Base-by-base conservation (phyloP, 1,284 basidiomycete genomes). In the Schizophyllum commune region DNA sequence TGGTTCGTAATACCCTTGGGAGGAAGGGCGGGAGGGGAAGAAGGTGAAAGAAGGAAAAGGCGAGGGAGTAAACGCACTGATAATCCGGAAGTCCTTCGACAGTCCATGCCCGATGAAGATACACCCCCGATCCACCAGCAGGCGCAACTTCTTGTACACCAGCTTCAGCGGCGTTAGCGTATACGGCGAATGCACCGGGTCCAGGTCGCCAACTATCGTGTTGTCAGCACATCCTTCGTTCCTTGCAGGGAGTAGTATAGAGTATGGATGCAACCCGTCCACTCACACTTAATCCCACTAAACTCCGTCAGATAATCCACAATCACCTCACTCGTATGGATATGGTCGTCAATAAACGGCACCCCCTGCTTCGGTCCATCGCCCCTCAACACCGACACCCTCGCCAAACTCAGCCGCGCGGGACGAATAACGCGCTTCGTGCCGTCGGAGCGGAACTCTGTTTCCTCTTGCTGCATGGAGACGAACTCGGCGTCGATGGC, bases 1-100 rank as follows among this genome's bases (percentile, higher is more conserved):
- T n/a, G n/a, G n/a, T n/a, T n/a, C n/a, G n/a, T n/a, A n/a, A n/a
- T n/a, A n/a, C n/a, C n/a, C n/a, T n/a, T n/a, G n/a, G n/a, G n/a
- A n/a, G n/a, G n/a, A n/a, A n/a, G n/a, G n/a, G n/a, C n/a, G n/a
- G n/a, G n/a, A n/a, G n/a, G n/a, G n/a, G n/a, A n/a, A n/a, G n/a
- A n/a, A n/a, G n/a, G n/a, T n/a, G n/a, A n/a, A n/a, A n/a, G n/a
- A n/a, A n/a, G n/a, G n/a, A n/a, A 56, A 47, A 22, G 53, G 59
- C 8, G 19, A 4, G 39, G 33, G 21, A 21, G 22, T 3, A 53
- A 20, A 77, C 92, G 70, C 67, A 96, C 94, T 99, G 77, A 99
- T 98, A 62, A 97, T 99, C 11, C 97, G 84, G 76, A 99, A 98
- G 74, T 99, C 97, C 72, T 98, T 98, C n/a, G 93, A 91, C n/a